Percentiles rank a stretch among this genome's conserved stretches.
phyloP scores from a whole-genome alignment of 441 rosid species.

The Arabidopsis lyrata region DNA sequence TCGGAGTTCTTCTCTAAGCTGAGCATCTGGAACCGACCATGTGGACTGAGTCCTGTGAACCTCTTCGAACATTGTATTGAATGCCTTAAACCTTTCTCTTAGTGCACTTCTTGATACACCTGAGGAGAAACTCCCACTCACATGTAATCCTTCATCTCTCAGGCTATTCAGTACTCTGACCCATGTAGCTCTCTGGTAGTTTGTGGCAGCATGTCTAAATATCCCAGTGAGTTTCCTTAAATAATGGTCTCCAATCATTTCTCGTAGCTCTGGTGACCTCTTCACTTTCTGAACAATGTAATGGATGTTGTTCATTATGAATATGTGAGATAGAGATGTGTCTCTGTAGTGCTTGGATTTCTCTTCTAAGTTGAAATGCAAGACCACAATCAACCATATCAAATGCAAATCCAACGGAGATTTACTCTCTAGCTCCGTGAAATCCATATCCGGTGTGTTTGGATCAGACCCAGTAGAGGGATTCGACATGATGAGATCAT shows the following conservation, averaged over 20 bases:
- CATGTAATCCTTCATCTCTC: slow-evolving; percentile 72
- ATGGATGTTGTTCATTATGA: slow-evolving; percentile 72
- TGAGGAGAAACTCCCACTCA: slow-evolving; percentile 76
- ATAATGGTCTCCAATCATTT: slow-evolving; percentile 71
- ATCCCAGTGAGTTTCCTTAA: slow-evolving; percentile 62
- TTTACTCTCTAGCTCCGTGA: slow-evolving; percentile 62
- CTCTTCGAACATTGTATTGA: slow-evolving; percentile 74
- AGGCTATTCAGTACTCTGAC: slow-evolving; percentile 62
- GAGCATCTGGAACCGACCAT: slow-evolving; percentile 70
- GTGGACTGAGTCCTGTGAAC: slow-evolving; percentile 65
- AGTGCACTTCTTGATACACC: slow-evolving; percentile 71
- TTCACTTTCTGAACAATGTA: slow-evolving; percentile 69
- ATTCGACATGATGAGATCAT: slow-evolving; percentile 77
- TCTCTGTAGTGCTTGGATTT: slow-evolving; percentile 66
- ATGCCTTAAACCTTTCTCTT: slow-evolving; percentile 71
- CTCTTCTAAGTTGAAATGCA: slow-evolving; percentile 78
- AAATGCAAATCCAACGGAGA: slow-evolving; percentile 76
- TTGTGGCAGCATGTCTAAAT: slow-evolving; percentile 61
- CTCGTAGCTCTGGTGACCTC: slow-evolving; percentile 64
- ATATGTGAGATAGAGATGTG: slow-evolving; percentile 58
- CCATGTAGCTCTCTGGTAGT: slow-evolving; percentile 72
- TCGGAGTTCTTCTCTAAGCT: slow-evolving; percentile 73
- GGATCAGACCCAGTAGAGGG: slow-evolving; percentile 67
- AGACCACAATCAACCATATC: slow-evolving; percentile 85
- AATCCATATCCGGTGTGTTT: slow-evolving; percentile 61